Evolutionary conservation across 2,329 filamentous ascomycete genomes (phyloP).

Genomic region (Cytospora paraplurivora): DNA sequence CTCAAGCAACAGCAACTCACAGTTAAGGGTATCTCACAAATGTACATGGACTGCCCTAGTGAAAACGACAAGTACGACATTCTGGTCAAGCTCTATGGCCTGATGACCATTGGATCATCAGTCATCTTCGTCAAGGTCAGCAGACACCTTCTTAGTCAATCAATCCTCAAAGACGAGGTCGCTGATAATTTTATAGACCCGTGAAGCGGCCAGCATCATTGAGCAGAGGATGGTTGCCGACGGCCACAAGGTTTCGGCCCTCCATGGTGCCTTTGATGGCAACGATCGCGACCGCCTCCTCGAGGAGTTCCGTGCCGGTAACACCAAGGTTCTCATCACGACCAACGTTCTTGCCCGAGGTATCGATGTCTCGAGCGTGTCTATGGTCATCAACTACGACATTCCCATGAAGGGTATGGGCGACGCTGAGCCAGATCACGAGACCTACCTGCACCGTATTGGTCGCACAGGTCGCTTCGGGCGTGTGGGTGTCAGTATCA

Average conservation of each 20-base stretch:
- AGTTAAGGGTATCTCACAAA: constrained; percentile 94
- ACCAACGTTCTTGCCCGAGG: constrained; percentile 96
- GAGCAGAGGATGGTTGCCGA: constrained; percentile 83
- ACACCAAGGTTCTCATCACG: constrained; percentile 94
- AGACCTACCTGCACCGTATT: constrained; percentile 98
- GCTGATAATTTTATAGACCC: constrained; percentile 59
- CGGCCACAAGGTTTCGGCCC: constrained; percentile 86
- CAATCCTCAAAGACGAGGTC: background rate
- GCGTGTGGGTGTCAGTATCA: constrained; percentile 93
- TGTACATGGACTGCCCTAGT: constrained; percentile 89
- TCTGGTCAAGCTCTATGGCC: constrained; percentile 88
- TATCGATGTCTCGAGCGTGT: constrained; percentile 89
- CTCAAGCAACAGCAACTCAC: constrained; percentile 90
- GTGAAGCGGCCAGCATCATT: constrained; percentile 82
- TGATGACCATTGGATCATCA: constrained; percentile 95
- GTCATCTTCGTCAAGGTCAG: constrained; percentile 94
- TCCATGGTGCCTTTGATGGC: constrained; percentile 88
- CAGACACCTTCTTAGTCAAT: constrained; percentile 19
- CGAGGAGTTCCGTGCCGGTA: constrained; percentile 80
- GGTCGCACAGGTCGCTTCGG: constrained; percentile 96
- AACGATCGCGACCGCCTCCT: constrained; percentile 80
- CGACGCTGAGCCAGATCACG: constrained; percentile 82
- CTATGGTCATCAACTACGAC: constrained; percentile 98
- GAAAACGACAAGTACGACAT: constrained; percentile 85
- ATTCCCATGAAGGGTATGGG: constrained; percentile 74